phyloP scores from a whole-genome alignment of 352 stramenopile genomes.

The Peronospora farinosa region DNA sequence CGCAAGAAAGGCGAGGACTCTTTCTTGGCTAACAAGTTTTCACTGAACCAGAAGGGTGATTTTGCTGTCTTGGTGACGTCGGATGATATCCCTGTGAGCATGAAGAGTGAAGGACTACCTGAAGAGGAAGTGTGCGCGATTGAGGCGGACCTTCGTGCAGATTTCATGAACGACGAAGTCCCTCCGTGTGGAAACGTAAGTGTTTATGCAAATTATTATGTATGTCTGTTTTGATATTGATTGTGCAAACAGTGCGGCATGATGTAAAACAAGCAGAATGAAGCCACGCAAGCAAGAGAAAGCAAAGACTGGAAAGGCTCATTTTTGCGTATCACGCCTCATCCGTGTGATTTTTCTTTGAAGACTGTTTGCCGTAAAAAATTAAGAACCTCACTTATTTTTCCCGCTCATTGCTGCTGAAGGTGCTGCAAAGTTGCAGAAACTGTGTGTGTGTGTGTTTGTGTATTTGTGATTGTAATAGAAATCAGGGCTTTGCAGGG shows the following conservation, averaged over 20 bases:
- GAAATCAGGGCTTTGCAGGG: not conserved
- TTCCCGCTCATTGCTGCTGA: not conserved
- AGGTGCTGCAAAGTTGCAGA: not conserved
- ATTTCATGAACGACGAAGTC: slow-evolving; percentile 49
- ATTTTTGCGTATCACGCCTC: slow-evolving; percentile 12
- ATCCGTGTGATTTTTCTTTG: slow-evolving; percentile 4
- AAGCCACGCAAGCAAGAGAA: slow-evolving; percentile 20
- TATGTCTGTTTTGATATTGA: slow-evolving; percentile 3
- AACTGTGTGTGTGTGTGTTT: not conserved
- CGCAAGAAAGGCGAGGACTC: slow-evolving; percentile 66
- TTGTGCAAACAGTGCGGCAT: slow-evolving; percentile 25
- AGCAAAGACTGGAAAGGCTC: slow-evolving; percentile 7
- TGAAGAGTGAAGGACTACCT: slow-evolving; percentile 50
- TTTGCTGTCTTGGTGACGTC: slow-evolving; percentile 55
- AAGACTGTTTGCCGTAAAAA: slow-evolving; percentile 27
- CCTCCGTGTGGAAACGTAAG: slow-evolving; percentile 47
- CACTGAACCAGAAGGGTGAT: slow-evolving; percentile 59
- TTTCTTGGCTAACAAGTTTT: slow-evolving; percentile 78
- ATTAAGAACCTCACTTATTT: not conserved
- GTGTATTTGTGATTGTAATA: not conserved
- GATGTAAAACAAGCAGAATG: slow-evolving; percentile 23
- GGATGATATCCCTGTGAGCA: slow-evolving; percentile 66
- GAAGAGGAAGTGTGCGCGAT: slow-evolving; percentile 57
- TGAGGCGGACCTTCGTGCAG: slow-evolving; percentile 42
- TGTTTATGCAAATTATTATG: slow-evolving; percentile 2